Evolutionary conservation across 306 rosid species (phyloP), one percentile per base, ranked within the genome.

Genomic region (Corylus avellana): DNA sequence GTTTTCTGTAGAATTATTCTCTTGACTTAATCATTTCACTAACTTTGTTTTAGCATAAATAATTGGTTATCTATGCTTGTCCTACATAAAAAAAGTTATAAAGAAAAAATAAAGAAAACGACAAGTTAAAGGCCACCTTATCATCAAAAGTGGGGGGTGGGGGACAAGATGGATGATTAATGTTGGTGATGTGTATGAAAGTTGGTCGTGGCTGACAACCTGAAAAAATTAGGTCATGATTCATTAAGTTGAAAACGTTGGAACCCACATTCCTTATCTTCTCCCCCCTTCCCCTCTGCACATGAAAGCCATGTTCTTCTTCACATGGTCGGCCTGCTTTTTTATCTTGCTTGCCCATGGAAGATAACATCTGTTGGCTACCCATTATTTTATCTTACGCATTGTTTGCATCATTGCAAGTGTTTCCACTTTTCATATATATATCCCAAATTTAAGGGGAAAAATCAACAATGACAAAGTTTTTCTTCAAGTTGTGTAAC

Each of bases 221-320:
- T 17, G 85, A 80, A 86, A 80, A 86, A 80, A 80, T 83, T 83
- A 86, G 89, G 89, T 83, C 81, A 54, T 20, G 49, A 37, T 55
- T 56, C 66, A 75, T 27, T 39, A 49, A 79, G 78, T 59, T 17
- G 54, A 46, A 3, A 16, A 64, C 56, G 42, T 53, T 54, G 74
- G 78, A 63, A 55, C 72, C 70, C 78, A 75, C 44, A 70, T 42
- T 47, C n/a, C 18, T 53, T 29, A n/a, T 42, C 25, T 29, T 32
- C 10, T 27, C 5, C 72, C 20, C 25, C 13, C 27, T 51, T 10
- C 18, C 54, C 39, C 25, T 20, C 22, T 20, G 32, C 39, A 53
- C 46, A 64, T 46, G 74, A 75, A 62, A 73, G 27, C 69, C 80
- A 49, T 29, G 17, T 8, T 77, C 37, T 70, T 35, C 16, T 25